These are phyloP conservation scores for Talaromyces sp. DNA, from an alignment of 2,329 filamentous ascomycete species.

Conservation along the genomic window DNA sequence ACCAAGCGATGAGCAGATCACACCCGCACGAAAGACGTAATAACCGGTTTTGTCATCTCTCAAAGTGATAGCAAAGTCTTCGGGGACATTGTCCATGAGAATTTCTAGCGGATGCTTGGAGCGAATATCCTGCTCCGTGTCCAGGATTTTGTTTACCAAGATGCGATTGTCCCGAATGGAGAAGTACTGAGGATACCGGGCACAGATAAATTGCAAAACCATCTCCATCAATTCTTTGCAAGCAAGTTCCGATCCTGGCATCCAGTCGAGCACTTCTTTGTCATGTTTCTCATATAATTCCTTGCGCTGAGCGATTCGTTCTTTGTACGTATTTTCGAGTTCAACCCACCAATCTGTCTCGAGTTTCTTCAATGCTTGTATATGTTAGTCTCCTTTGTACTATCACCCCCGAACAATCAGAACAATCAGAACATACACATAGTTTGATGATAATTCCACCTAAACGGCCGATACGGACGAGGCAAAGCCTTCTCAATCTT, in stretches of 20 bases:
- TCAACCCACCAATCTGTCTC: conserved; percentile 89
- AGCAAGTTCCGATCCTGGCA: conserved; percentile 73
- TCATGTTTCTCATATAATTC: conserved; percentile 63
- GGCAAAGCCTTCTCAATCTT: conserved; percentile 65
- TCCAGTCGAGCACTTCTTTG: conserved; percentile 59
- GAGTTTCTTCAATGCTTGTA: conserved; percentile 68
- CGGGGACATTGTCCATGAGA: conserved; percentile 73
- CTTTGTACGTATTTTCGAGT: conserved; percentile 68
- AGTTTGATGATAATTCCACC: conserved; percentile 85
- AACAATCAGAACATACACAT: conserved; percentile 64
- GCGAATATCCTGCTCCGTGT: conserved; percentile 59
- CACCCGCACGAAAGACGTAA: conserved; percentile 71
- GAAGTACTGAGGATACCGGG: conserved; percentile 75
- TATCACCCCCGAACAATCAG: accelerated
- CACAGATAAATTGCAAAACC: conserved; percentile 72
- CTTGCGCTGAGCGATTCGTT: conserved; percentile 66
- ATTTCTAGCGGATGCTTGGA: conserved; percentile 64
- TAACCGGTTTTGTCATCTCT: conserved; percentile 67
- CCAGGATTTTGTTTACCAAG: conserved; percentile 68
- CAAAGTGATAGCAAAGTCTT: conserved; percentile 77
- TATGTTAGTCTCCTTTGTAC: not conserved
- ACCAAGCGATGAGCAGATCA: conserved; percentile 74
- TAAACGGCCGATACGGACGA: conserved; percentile 74
- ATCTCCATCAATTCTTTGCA: conserved; percentile 89
- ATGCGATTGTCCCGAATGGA: conserved; percentile 52